Base-by-base conservation (phyloP, 805 yeast species). In the Starmera dryadoides region DNA sequence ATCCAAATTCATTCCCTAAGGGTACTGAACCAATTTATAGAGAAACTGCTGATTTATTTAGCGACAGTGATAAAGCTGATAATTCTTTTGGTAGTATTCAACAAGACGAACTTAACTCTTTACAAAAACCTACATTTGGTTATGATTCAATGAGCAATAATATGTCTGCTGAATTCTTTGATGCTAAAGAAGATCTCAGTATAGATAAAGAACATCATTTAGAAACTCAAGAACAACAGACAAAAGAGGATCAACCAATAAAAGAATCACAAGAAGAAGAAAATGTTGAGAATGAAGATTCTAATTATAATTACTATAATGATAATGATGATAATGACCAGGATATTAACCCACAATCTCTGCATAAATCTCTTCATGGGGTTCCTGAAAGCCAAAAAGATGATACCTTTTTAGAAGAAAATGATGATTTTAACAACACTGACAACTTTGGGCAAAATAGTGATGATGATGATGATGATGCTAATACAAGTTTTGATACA, bases 401-500 rank as follows among this genome's bases (percentile, higher is more conserved):
- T 25, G 28, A 25, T 4, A 8, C 9, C 9, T 25, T 11, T 25
- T 5, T 11, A 25, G 4, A 25, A 4, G 28, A 25, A 25, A n/a
- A 12, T 25, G 28, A n/a, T 10, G 28, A 25, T 11, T 25, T 25
- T 12, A 4, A 25, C 9, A 25, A 25, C 10, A 25, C n/a, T 10
- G n/a, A 25, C 4, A 12, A 25, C n/a, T n/a, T n/a, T n/a, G n/a
- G n/a, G 12, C 28, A 25, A 25, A 25, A 25, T 12, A 25, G 28
- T 25, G 28, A 25, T 21, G 9, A 21, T 21, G 23, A 21, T 9
- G 30, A 28, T 7, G 30, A 42, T 29, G 41, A 38, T 23, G 39
- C 8, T 47, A 17, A 30, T 11, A 12, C 49, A 11, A 44, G 45
- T 31, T 37, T 44, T 6, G 39, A 37, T 2, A 43, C 52, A 3